A percentile compares a stretch with the other conserved stretches of the same genome.
These are phyloP conservation scores for Hypsizygus marmoreus DNA, from an alignment of 768 basidiomycete species.

Conservation along the genomic window DNA sequence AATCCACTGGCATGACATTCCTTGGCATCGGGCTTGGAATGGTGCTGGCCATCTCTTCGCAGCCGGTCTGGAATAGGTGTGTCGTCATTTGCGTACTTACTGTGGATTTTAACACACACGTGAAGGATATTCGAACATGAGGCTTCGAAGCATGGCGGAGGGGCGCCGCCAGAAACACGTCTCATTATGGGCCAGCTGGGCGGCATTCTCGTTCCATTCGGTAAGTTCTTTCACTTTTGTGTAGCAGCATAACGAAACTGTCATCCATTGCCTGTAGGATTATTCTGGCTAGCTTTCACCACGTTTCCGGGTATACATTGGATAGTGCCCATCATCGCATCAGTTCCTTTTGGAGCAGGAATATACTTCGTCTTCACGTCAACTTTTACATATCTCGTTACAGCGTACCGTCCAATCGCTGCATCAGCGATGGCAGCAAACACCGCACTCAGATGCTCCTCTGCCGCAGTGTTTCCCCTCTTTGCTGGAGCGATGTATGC, in stretches of 20 bases:
- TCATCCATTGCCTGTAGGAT: constrained; percentile 38
- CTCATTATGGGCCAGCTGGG: constrained; percentile 70
- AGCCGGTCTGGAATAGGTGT: constrained; percentile 61
- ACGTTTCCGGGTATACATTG: constrained; percentile 53
- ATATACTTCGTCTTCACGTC: constrained; percentile 71
- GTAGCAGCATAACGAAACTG: constrained; percentile 47
- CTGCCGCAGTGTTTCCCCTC: constrained; percentile 64
- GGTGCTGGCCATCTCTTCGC: constrained; percentile 46
- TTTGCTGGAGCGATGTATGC: constrained; percentile 72
- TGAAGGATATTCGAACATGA: constrained; percentile 39
- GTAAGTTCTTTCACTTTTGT: constrained; percentile 47
- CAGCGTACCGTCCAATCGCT: constrained; percentile 64
- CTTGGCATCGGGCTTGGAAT: constrained; percentile 64
- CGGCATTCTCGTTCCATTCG: constrained; percentile 63
- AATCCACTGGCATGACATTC: constrained; percentile 57
- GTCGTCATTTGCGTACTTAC: constrained; percentile 14
- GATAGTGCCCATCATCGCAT: constrained; percentile 67
- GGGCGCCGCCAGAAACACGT: constrained; percentile 64
- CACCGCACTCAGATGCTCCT: constrained; percentile 59
- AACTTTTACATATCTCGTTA: constrained; percentile 72
- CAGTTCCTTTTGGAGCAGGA: constrained; percentile 64
- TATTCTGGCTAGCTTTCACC: constrained; percentile 67
- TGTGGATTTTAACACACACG: background rate
- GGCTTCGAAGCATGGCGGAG: constrained; percentile 39
- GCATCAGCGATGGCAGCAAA: constrained; percentile 72